Conservation (phyloP, 169 alveolate genomes). For the Ichthyophthirius multifiliis region DNA sequence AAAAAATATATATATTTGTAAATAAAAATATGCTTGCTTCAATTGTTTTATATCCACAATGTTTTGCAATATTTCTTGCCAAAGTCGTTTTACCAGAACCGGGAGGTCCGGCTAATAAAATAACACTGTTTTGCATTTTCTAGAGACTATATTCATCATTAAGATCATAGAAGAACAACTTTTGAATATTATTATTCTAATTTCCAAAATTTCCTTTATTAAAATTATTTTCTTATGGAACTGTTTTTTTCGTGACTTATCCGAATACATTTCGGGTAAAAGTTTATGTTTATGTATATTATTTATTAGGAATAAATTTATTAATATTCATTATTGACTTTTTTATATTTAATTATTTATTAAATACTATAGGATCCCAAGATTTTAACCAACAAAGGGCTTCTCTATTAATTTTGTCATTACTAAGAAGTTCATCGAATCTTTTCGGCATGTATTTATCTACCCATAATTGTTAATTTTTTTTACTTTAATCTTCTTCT, state of each 20-base stretch:
- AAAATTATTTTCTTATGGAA: background rate
- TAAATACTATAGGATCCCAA: conserved; percentile 75
- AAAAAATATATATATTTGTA: background rate
- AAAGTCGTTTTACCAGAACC: conserved; percentile 91
- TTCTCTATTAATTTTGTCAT: conserved; percentile 67
- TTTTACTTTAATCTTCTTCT: conserved; percentile 5
- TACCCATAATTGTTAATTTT: conserved; percentile 42
- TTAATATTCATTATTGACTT: conserved; percentile 13
- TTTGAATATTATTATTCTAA: background rate
- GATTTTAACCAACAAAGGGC: conserved; percentile 74
- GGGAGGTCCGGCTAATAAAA: conserved; percentile 92
- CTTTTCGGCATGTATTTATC: conserved; percentile 60
- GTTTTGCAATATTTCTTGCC: conserved; percentile 81
- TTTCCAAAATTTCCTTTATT: conserved; percentile 30
- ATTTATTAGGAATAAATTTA: background rate
- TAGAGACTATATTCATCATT: background rate
- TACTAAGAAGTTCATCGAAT: conserved; percentile 63
- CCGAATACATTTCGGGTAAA: conserved; percentile 3
- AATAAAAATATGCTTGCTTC: background rate
- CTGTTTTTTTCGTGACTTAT: conserved; percentile 7
- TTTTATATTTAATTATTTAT: conserved; percentile 24
- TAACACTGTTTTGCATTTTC: conserved; percentile 50
- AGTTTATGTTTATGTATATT: background rate
- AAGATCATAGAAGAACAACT: background rate
- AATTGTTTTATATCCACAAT: conserved; percentile 70